Conservation (phyloP, 2,329 filamentous ascomycete species). For the Neonectria neomacrospora region DNA sequence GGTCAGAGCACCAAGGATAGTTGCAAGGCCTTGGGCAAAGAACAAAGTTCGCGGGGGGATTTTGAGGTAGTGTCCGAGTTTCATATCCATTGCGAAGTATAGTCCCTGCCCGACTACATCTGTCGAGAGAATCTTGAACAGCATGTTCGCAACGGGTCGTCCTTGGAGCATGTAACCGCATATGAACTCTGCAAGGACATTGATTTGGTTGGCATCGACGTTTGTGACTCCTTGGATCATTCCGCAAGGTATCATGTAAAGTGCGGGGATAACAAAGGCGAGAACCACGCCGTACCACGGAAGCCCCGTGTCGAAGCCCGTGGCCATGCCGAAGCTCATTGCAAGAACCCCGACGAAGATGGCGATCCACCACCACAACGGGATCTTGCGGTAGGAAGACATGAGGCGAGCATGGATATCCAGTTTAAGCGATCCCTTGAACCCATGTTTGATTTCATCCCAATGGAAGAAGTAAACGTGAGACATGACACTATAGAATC, state of each 20-base stretch:
- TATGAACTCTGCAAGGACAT: constrained; percentile 62
- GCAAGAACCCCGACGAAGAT: constrained; percentile 54
- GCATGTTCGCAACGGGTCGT: constrained; percentile 60
- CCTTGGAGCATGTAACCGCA: constrained; percentile 62
- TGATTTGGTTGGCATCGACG: constrained; percentile 60
- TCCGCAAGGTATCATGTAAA: constrained; percentile 55
- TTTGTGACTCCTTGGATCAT: constrained; percentile 59
- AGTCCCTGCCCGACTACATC: constrained; percentile 17
- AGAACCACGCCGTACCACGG: constrained; percentile 50
- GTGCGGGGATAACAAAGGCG: constrained; percentile 30
- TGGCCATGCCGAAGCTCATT: constrained; percentile 55
- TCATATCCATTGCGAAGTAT: constrained; percentile 18
- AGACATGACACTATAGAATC: constrained; percentile 8
- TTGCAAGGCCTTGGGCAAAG: constrained; percentile 17
- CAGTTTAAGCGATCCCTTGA: constrained; percentile 9
- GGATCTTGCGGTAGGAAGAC: constrained; percentile 64
- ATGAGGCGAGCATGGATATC: constrained; percentile 58
- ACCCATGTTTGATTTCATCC: constrained; percentile 19
- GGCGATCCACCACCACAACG: constrained; percentile 64
- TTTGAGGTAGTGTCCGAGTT: constrained; percentile 20
- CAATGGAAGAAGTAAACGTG: constrained; percentile 23
- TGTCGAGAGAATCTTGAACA: constrained; percentile 54
- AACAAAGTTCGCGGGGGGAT: constrained; percentile 19
- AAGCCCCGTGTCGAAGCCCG: constrained; percentile 54
- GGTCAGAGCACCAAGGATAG: constrained; percentile 9